Conservation (phyloP, 2,329 filamentous ascomycete genomes). For the Lachnellula occidentalis region DNA sequence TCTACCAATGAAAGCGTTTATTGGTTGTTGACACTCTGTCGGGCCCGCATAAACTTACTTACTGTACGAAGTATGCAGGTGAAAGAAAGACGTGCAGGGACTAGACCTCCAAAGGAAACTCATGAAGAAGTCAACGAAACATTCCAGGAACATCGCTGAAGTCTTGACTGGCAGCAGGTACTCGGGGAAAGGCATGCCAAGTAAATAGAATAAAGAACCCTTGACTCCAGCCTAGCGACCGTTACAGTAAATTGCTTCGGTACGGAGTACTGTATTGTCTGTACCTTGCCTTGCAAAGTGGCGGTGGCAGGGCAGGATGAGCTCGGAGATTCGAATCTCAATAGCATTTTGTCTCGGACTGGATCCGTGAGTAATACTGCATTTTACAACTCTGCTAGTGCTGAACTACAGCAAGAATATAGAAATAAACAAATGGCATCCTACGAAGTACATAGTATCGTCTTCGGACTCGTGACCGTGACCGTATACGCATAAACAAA, state of each 20-base stretch:
- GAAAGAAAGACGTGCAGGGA: not conserved
- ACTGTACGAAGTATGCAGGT: no score
- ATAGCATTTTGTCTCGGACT: not conserved
- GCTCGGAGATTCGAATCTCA: not conserved
- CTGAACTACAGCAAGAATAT: not conserved
- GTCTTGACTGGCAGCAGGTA: no score
- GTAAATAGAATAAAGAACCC: no score
- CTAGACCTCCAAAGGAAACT: not conserved
- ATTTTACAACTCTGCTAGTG: not conserved
- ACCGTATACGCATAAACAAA: not conserved
- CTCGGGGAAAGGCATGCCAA: no score
- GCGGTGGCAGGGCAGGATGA: not conserved
- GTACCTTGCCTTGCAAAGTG: not conserved
- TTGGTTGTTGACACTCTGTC: not conserved
- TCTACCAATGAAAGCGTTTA: not conserved
- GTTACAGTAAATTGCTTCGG: not conserved
- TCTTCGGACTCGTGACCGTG: no score
- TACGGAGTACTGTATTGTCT: no score
- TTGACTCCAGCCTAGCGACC: not conserved
- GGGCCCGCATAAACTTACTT: not conserved
- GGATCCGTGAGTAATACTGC: not conserved
- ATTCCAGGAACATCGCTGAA: no score
- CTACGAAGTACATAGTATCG: not conserved
- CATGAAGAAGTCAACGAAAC: no score
- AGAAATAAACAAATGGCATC: not conserved